These are phyloP conservation scores for Brassica carinata DNA, from an alignment of 345 rosid genomes.

Conservation along the genomic window DNA sequence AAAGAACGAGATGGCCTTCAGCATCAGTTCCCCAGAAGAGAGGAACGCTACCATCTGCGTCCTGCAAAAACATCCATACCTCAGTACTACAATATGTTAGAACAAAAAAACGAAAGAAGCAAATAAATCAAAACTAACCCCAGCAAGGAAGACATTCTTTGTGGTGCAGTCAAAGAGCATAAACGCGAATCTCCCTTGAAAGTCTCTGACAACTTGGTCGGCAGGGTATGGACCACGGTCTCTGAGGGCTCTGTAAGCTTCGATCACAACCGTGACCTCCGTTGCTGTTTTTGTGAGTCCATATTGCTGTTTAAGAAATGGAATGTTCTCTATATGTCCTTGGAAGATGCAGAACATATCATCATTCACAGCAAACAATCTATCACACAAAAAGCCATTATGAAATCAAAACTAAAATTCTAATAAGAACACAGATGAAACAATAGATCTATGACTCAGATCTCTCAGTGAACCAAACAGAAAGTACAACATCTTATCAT, in stretches of 20 bases:
- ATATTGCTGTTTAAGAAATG: slow-evolving; percentile 87
- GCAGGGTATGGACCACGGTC: slow-evolving; percentile 97
- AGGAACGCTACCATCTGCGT: slow-evolving; percentile 83
- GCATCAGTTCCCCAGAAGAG: slow-evolving; percentile 89
- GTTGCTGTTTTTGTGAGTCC: slow-evolving; percentile 86
- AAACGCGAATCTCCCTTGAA: slow-evolving; percentile 77
- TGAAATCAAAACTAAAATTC: background rate
- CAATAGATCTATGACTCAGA: slow-evolving; percentile 6
- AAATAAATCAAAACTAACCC: slow-evolving; percentile 50
- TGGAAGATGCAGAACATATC: slow-evolving; percentile 95
- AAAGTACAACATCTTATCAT: background rate
- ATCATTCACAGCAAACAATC: slow-evolving; percentile 87
- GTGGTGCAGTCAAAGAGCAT: slow-evolving; percentile 73
- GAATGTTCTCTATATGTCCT: slow-evolving; percentile 90
- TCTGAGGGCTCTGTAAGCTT: slow-evolving; percentile 89
- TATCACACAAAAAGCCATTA: slow-evolving; percentile 20
- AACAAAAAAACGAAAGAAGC: background rate
- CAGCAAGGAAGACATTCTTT: slow-evolving; percentile 64
- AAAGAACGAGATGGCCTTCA: slow-evolving; percentile 75
- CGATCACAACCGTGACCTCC: slow-evolving; percentile 83
- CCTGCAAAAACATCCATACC: slow-evolving; percentile 48
- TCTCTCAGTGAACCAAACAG: slow-evolving; percentile 1
- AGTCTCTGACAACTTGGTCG: slow-evolving; percentile 88
- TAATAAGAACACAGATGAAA: background rate
- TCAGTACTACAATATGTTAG: background rate